phyloP scores from a whole-genome alignment of 2,329 filamentous ascomycete genomes.

The Huntiella bhutanensis region DNA sequence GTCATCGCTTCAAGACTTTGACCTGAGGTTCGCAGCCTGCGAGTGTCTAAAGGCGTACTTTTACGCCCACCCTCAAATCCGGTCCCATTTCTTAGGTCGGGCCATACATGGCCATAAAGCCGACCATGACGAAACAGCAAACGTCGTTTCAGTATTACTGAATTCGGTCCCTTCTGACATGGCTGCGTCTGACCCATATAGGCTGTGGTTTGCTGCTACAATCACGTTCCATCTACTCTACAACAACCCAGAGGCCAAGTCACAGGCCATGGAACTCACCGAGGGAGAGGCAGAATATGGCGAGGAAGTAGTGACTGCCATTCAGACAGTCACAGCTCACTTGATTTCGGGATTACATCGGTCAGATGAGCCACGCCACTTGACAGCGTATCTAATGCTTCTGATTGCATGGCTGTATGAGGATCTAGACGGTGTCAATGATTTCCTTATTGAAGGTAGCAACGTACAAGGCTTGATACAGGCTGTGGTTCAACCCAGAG shows the following conservation, averaged over 20 bases:
- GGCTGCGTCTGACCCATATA: constrained; percentile 60
- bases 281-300: constrained; percentile 79
- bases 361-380: constrained; percentile 57
- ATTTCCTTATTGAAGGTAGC: constrained; percentile 81
- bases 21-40: constrained; percentile 67
- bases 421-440: constrained; percentile 75
- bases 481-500: constrained; percentile 40
- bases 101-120: constrained; percentile 75
- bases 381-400: constrained; percentile 76
- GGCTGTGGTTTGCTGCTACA: constrained; percentile 74
- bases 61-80: constrained; percentile 59
- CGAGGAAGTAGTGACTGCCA: constrained; percentile 86
- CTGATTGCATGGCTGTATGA: constrained; percentile 83
- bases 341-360: constrained; percentile 63
- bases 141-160: constrained; percentile 70
- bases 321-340: constrained; percentile 74
- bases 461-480: constrained; percentile 77
- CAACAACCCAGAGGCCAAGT: constrained; percentile 63
- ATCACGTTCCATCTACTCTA: constrained; percentile 73
- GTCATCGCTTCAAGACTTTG: constrained; percentile 47
- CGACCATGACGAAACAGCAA: constrained; percentile 64
- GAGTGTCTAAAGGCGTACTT: constrained; percentile 91
- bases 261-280: constrained; percentile 58
- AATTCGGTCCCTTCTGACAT: constrained; percentile 38
- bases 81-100: constrained; percentile 65